phyloP scores from a whole-genome alignment of 306 rosid species.

The Ormosia emarginata region DNA sequence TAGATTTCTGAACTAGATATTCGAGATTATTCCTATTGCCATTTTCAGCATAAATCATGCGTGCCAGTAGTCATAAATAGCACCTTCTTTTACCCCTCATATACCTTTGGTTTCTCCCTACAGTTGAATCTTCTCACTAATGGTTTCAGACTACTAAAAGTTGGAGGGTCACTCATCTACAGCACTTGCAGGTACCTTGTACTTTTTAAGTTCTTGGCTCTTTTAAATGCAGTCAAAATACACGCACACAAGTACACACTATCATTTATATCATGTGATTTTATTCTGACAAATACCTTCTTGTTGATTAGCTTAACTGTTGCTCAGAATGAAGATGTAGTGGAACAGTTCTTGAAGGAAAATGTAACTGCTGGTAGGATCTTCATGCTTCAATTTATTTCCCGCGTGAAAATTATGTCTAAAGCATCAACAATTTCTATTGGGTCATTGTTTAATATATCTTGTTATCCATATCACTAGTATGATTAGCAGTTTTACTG shows the following conservation, averaged over 20 bases:
- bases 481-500: not conserved
- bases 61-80: not conserved
- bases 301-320: constrained; percentile 59
- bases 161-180: constrained; percentile 74
- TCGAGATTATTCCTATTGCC: not conserved
- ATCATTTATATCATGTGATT: not conserved
- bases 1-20: not conserved
- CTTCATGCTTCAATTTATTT: constrained; percentile 14
- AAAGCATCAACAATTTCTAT: not conserved
- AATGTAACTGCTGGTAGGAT: constrained; percentile 64
- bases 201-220: not conserved
- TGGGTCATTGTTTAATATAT: not conserved
- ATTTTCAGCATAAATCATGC: not conserved
- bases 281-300: constrained; percentile 1
- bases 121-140: constrained; percentile 80
- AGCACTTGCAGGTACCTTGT: constrained; percentile 92
- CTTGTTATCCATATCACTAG: not conserved
- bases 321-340: constrained; percentile 85
- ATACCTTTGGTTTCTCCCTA: constrained; percentile 24
- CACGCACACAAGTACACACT: not conserved
- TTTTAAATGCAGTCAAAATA: not conserved
- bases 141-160: constrained; percentile 83
- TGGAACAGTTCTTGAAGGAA: constrained; percentile 76
- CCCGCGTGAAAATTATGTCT: not conserved
- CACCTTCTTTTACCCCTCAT: not conserved